Evolutionary conservation across 2,329 filamentous ascomycete genomes (phyloP), one percentile per base, ranked within the genome.

Genomic region (Arthrobotrys musiformis): DNA sequence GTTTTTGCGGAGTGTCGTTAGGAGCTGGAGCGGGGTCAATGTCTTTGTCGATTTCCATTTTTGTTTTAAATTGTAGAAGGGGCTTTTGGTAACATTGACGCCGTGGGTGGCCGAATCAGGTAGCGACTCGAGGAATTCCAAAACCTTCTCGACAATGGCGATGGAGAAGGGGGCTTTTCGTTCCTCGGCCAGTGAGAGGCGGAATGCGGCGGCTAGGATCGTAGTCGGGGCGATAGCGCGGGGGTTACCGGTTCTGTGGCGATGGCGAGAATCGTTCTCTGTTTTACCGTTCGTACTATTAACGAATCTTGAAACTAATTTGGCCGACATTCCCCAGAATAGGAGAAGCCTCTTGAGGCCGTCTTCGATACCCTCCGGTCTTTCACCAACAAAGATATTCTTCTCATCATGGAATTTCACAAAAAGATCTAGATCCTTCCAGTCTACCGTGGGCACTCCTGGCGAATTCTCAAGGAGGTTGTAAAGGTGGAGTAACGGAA

Each of bases 391-490:
- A 24, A 67, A 67, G n/a, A 67, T 46, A 22, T 11, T 67, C 17
- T 67, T 67, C 11, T 56, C 48, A 13, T 58, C 63, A 17, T 67
- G 48, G n/a, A 67, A 24, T 22, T 46, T 44, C 2, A 58, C 22
- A 17, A 58, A 67, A 9, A 30, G 4, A 37, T 58, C 35, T 2
- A 67, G 35, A 28, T 67, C 48, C 22, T 60, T 42, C 33, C 54
- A 60, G 9, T 62, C 35, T 15, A 62, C 28, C 1, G 58, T 46
- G 1, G 11, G 37, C 1, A 46, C 24, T 11, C 28, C 37, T 5
- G 9, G 22, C 5, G 58, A 6, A 8, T 13, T 24, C 15, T 62
- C 42, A 2, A 62, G 24, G 1, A 62, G 35, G 37, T 62, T 62
- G 22, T 62, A 46, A 19, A 62, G 58, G 33, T 62, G 33, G 22